Conservation (phyloP, 2,329 filamentous ascomycete species). For the Laburnicola sp. region DNA sequence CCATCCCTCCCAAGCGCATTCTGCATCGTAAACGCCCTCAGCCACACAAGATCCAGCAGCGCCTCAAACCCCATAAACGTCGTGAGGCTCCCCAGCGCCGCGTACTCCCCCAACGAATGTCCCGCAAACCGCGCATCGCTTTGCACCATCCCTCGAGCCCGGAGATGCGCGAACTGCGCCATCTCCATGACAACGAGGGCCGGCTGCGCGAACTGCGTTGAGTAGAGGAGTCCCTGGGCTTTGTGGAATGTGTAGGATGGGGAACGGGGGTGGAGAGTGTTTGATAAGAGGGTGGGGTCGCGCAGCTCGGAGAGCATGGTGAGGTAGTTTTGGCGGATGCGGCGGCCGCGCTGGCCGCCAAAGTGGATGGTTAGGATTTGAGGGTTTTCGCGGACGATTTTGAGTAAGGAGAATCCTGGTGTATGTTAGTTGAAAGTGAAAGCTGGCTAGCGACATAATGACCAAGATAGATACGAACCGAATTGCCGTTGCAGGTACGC, state of each 20-base stretch:
- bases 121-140: conserved; percentile 5
- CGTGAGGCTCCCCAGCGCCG: conserved; percentile 6
- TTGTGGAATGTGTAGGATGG: conserved; percentile 14
- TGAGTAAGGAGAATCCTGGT: too few relatives aligned
- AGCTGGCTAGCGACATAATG: background rate
- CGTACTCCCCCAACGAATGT: conserved; percentile 21
- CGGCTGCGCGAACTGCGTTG: conserved; percentile 23
- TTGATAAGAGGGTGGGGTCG: too few relatives aligned
- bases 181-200: conserved; percentile 15
- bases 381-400: too few relatives aligned
- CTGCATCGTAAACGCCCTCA: conserved; percentile 19
- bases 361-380: too few relatives aligned
- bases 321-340: too few relatives aligned
- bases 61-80: conserved; percentile 12
- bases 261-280: background rate
- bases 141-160: conserved; percentile 8
- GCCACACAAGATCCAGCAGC: conserved; percentile 2
- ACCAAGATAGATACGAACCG: conserved; percentile 15
- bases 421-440: too few relatives aligned
- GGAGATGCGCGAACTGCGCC: conserved; percentile 11
- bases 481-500: conserved; percentile 1
- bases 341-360: too few relatives aligned
- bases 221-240: conserved; percentile 14
- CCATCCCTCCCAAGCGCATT: conserved; percentile 11
- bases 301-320: too few relatives aligned